phyloP scores from a whole-genome alignment of 306 rosid species.

The Malus domestica region DNA sequence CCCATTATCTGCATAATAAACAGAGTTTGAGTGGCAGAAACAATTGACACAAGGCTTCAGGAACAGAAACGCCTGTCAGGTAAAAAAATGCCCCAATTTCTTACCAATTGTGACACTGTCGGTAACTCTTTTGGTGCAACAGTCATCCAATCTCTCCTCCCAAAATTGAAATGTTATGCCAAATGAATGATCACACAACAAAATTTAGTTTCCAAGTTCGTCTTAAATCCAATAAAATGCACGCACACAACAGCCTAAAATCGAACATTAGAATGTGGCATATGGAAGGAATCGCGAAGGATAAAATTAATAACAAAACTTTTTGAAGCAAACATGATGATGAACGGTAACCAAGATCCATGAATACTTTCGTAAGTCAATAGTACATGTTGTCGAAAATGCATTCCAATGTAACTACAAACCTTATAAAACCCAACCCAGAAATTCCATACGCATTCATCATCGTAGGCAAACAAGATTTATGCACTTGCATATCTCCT shows the following conservation, averaged over 20 bases:
- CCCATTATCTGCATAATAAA: slow-evolving; percentile 72
- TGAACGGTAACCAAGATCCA: no score
- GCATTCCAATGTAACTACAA: no score
- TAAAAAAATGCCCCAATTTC: slow-evolving; percentile 15
- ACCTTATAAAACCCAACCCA: no score
- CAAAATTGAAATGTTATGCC: slow-evolving; percentile 78
- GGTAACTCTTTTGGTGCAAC: slow-evolving; percentile 65
- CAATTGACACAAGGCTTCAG: background rate
- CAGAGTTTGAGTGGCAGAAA: background rate
- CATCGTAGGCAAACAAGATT: background rate
- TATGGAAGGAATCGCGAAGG: background rate
- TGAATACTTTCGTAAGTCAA: no score
- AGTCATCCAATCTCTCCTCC: slow-evolving; percentile 82
- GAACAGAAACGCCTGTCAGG: slow-evolving; percentile 3
- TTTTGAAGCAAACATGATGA: background rate
- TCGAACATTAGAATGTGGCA: background rate
- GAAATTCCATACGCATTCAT: no score
- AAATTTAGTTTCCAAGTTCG: background rate
- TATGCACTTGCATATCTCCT: background rate
- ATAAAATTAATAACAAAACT: background rate
- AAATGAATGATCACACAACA: background rate
- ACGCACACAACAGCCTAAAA: background rate
- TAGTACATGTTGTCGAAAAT: background rate
- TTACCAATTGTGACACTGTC: slow-evolving; percentile 54
- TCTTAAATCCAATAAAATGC: background rate